These are phyloP conservation scores for Penicillium lividum DNA, from an alignment of 495 filamentous ascomycete species.

Conservation along the genomic window DNA sequence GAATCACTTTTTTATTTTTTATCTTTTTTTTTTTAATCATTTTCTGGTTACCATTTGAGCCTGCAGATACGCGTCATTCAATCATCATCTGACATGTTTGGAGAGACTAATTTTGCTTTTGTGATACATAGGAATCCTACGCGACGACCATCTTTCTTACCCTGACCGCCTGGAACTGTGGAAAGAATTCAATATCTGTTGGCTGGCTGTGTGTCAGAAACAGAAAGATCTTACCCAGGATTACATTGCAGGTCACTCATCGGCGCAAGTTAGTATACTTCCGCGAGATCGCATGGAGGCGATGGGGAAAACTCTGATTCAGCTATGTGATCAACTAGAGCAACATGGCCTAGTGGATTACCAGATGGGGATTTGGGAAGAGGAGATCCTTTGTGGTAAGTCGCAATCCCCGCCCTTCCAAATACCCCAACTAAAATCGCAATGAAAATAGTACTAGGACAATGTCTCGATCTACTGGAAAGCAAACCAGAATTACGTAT, in stretches of 20 bases:
- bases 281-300: conserved; percentile 67
- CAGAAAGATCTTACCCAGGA: conserved; percentile 76
- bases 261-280: conserved; percentile 65
- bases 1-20: background rate
- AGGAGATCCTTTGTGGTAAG: conserved; percentile 83
- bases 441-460: conserved; percentile 55
- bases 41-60: conserved; percentile 8
- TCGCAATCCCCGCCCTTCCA: conserved; percentile 12
- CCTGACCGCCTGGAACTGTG: conserved; percentile 76
- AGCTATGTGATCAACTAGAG: conserved; percentile 82
- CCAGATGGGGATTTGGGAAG: conserved; percentile 94
- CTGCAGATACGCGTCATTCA: conserved; percentile 25
- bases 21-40: conserved; percentile 2
- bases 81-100: conserved; percentile 19
- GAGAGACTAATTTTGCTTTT: conserved; percentile 30
- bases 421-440: background rate
- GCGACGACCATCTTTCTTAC: conserved; percentile 73
- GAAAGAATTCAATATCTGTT: conserved; percentile 94
- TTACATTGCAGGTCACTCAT: conserved; percentile 58
- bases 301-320: conserved; percentile 79
- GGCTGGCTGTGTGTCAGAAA: conserved; percentile 82
- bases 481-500: conserved; percentile 37
- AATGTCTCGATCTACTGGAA: conserved; percentile 63
- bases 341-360: conserved; percentile 92
- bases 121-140: conserved; percentile 59